Evolutionary conservation across 2,329 filamentous ascomycete genomes (phyloP), one percentile per base, ranked within the genome.

Genomic region (Colletotrichum sansevieriae): DNA sequence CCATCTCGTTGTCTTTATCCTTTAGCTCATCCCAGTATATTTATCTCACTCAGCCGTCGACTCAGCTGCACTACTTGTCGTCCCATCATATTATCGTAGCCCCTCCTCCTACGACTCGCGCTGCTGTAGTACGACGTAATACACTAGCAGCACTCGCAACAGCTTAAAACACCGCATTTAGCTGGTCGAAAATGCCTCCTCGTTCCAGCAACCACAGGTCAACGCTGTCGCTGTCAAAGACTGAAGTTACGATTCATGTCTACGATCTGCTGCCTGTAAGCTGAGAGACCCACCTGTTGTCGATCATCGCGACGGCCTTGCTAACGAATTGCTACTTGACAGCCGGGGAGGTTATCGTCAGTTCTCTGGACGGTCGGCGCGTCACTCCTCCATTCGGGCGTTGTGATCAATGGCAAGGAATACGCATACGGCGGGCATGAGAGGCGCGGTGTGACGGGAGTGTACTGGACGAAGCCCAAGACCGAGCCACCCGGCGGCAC

Each of bases 401-500:
- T 97, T 62, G 92, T 94, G 46, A 93, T 96, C 79, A 90, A 91
- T 76, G 88, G 91, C 72, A 88, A 85, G 71, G 93, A 97, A 82
- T 97, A 96, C 77, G 93, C 93, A 22, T 97, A 93, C 75, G 93
- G 93, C 49, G 93, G 93, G 1, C 93, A 97, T 77, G 89, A 93
- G 75, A 87, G 87, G 73, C 87, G 83, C 57, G 87, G 87, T 25
- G 79, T 91, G 65, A 95, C 92, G 4, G 93, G 93, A 56, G 93
- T 97, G 9, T 97, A 96, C 81, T 94, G 90, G 89, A 95, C 92
- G 15, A 89, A 85, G 71, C 93, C 93, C 1, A 85, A 84, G 72
- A 87, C 88, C 37, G 88, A 91, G 56, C 93, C 93, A 0, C 92
- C 93, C 0, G 93, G 93, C 37, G 92, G 91, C 51, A 93, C 90